These are phyloP conservation scores for Solanum okadae DNA, from an alignment of 257 asterid genomes.

Conservation along the genomic window DNA sequence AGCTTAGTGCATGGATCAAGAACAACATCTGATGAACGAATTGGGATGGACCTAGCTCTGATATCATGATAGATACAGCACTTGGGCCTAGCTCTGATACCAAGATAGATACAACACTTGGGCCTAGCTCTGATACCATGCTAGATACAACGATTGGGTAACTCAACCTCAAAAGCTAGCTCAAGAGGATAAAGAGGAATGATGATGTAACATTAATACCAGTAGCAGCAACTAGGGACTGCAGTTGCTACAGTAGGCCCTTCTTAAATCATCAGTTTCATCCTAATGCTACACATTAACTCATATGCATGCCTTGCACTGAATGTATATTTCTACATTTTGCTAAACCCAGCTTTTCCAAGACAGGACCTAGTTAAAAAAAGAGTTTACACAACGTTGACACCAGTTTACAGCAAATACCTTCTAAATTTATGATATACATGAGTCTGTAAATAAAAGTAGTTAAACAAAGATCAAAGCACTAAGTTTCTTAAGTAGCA, in stretches of 20 bases:
- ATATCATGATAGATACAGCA: not conserved
- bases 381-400: not conserved
- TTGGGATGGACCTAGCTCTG: not conserved
- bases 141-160: not conserved
- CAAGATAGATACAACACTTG: not conserved
- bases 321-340: not conserved
- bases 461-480: slow-evolving; percentile 1
- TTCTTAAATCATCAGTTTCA: not conserved
- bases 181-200: not conserved
- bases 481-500: not conserved
- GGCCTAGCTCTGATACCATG: not conserved
- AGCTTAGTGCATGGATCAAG: not conserved
- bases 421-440: not conserved
- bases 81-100: not conserved
- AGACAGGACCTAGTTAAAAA: not conserved
- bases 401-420: not conserved
- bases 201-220: not conserved
- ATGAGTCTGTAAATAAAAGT: not conserved
- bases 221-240: not conserved
- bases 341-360: not conserved
- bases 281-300: not conserved
- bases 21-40: not conserved
- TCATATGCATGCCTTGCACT: not conserved
- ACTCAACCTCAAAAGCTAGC: not conserved
- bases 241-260: not conserved